A percentile compares a stretch with the other conserved stretches of the same genome.
phyloP scores from a whole-genome alignment of 371 early-diverging fungal genomes.

The Blastocladiella emersonii region DNA sequence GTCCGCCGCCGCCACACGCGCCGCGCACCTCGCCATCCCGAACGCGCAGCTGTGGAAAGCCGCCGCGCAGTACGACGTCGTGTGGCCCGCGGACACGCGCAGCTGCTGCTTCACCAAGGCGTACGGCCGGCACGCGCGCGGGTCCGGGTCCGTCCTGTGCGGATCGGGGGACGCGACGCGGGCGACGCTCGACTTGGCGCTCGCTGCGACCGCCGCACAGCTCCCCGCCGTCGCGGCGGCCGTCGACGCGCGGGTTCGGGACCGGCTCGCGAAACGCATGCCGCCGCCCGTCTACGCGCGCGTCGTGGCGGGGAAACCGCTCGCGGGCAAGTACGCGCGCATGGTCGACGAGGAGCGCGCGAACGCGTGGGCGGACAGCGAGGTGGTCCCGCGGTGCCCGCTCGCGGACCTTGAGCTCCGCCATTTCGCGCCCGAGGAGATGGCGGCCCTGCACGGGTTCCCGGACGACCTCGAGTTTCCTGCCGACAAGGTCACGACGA shows the following conservation, averaged over 20 bases:
- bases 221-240: no score
- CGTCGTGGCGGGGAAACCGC: background rate
- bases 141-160: slow-evolving; percentile 5
- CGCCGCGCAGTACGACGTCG: slow-evolving; percentile 8
- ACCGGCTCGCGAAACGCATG: no score
- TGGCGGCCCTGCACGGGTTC: background rate
- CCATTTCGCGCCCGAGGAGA: background rate
- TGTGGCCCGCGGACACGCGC: slow-evolving; percentile 4
- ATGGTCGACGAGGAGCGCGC: background rate
- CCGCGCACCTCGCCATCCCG: slow-evolving; percentile 3
- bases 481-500: background rate
- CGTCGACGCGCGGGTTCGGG: no score
- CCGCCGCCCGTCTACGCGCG: no score
- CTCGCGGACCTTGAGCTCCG: background rate
- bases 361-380: background rate
- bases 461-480: background rate
- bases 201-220: no score
- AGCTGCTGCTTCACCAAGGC: slow-evolving; percentile 15
- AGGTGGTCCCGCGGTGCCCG: background rate
- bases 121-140: slow-evolving; percentile 9
- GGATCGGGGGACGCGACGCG: no score
- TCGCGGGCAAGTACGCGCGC: background rate
- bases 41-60: slow-evolving; percentile 11
- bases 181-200: no score
- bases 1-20: background rate